A percentile compares a stretch with the other conserved stretches of the same genome.
phyloP scores from a whole-genome alignment of 2,329 filamentous ascomycete genomes.

The Trichoderma harzianum region DNA sequence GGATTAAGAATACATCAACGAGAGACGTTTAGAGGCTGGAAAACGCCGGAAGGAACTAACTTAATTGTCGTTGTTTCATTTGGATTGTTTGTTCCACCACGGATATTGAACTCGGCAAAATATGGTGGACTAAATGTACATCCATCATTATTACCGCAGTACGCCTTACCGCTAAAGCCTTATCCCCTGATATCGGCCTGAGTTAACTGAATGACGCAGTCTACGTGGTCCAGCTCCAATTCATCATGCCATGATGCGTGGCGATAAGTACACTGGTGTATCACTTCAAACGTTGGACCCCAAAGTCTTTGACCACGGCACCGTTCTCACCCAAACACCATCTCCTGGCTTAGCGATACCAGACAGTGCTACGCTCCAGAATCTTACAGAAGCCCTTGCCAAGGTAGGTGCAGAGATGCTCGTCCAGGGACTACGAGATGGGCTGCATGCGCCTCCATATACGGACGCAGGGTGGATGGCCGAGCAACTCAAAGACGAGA shows the following conservation, averaged over 20 bases:
- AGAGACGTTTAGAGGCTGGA: slow-evolving; percentile 81
- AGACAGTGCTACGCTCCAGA: slow-evolving; percentile 40
- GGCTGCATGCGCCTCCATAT: slow-evolving; percentile 64
- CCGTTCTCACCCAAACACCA: slow-evolving; percentile 68
- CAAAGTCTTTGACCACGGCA: slow-evolving; percentile 72
- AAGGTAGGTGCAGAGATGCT: slow-evolving; percentile 69
- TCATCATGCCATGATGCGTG: slow-evolving; percentile 72
- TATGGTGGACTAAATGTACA: slow-evolving; percentile 94
- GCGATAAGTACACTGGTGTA: slow-evolving; percentile 63
- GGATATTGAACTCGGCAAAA: slow-evolving; percentile 64
- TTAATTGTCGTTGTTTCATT: slow-evolving; percentile 92
- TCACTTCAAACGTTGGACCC: slow-evolving; percentile 84
- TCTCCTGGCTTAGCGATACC: slow-evolving; percentile 53
- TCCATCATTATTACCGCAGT: slow-evolving; percentile 85
- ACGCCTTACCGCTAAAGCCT: slow-evolving; percentile 25
- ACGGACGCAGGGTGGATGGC: slow-evolving; percentile 33
- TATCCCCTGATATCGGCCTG: background rate
- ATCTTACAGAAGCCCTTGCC: slow-evolving; percentile 50
- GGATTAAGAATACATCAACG: slow-evolving; percentile 67
- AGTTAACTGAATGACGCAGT: slow-evolving; percentile 39
- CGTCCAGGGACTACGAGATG: slow-evolving; percentile 57
- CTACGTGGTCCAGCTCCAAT: slow-evolving; percentile 84
- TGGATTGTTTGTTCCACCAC: slow-evolving; percentile 78
- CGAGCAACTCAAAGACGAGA: slow-evolving; percentile 20
- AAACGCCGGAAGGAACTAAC: slow-evolving; percentile 63